Conservation (phyloP, 345 rosid genomes). For the Adansonia digitata region DNA sequence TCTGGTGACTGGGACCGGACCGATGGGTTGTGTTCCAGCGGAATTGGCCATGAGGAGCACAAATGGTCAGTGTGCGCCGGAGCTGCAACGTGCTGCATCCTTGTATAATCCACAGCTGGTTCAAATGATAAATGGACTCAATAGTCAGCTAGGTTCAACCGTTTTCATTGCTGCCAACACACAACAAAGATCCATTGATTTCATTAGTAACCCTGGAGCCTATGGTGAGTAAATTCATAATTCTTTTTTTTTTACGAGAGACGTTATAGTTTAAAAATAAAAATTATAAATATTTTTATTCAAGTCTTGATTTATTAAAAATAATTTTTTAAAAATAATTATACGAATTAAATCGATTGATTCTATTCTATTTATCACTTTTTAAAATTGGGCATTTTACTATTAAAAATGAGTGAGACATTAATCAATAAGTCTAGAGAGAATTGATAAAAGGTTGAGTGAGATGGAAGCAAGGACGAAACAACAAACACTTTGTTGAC, state of each 20-base stretch:
- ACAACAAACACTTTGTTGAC: background rate
- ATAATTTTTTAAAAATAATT: background rate
- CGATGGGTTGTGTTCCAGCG: conserved; percentile 78
- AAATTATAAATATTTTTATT: too few species aligned
- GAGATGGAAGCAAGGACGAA: background rate
- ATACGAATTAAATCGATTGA: background rate
- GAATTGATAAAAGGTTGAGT: too few species aligned
- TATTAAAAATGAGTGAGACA: background rate
- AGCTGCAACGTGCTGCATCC: conserved; percentile 53
- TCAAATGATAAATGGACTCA: conserved; percentile 46
- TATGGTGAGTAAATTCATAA: conserved; percentile 36
- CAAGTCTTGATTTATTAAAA: background rate
- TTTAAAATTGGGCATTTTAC: too few species aligned
- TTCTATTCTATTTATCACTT: too few species aligned
- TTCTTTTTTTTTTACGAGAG: too few species aligned
- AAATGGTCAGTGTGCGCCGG: conserved; percentile 53
- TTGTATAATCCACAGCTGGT: conserved; percentile 58
- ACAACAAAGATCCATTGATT: conserved; percentile 39
- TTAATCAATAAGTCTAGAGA: too few species aligned
- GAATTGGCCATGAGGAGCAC: conserved; percentile 55
- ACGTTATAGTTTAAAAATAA: too few species aligned
- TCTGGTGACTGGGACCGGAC: conserved; percentile 84
- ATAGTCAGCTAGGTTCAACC: conserved; percentile 28
- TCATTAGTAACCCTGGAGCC: conserved; percentile 47
- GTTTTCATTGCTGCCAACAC: conserved; percentile 64